These are phyloP conservation scores for Amphibolis antarctica DNA, from an alignment of 106 monocot species.

Conservation along the genomic window DNA sequence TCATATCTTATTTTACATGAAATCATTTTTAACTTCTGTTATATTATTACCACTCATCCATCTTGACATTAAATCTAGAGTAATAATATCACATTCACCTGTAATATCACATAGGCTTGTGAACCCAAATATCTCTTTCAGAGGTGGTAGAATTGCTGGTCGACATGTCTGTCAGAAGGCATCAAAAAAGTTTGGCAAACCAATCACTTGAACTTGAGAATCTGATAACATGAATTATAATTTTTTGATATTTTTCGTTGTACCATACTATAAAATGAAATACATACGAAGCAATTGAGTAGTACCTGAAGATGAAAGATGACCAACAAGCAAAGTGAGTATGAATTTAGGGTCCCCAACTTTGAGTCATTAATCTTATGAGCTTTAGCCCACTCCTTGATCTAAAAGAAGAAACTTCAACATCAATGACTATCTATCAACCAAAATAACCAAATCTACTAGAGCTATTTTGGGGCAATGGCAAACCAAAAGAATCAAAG, in stretches of 20 bases:
- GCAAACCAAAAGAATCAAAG: constrained; percentile 81
- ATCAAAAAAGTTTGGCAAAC: not conserved
- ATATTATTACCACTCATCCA: too few species aligned
- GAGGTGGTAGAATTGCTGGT: constrained; percentile 7
- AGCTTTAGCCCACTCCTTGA: constrained; percentile 91
- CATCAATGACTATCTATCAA: not conserved
- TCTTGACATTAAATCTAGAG: too few species aligned
- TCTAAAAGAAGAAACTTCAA: constrained; percentile 27
- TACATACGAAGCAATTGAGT: not conserved
- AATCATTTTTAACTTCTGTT: too few species aligned
- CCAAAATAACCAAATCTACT: constrained; percentile 45
- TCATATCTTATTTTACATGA: too few species aligned
- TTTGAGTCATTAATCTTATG: constrained; percentile 73
- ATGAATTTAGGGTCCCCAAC: constrained; percentile 72
- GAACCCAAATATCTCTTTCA: constrained; percentile 6
- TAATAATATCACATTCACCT: too few species aligned
- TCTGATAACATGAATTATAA: too few species aligned
- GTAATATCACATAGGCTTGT: not conserved
- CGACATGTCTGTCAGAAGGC: constrained; percentile 13
- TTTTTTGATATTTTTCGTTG: not conserved
- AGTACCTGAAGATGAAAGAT: constrained; percentile 91
- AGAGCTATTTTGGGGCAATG: constrained; percentile 14
- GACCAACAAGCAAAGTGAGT: constrained; percentile 74
- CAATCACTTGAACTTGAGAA: too few species aligned
- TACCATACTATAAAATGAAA: not conserved